Evolutionary conservation across 129 eudicot genomes (phyloP).

Genomic region (Dittrichia graveolens): DNA sequence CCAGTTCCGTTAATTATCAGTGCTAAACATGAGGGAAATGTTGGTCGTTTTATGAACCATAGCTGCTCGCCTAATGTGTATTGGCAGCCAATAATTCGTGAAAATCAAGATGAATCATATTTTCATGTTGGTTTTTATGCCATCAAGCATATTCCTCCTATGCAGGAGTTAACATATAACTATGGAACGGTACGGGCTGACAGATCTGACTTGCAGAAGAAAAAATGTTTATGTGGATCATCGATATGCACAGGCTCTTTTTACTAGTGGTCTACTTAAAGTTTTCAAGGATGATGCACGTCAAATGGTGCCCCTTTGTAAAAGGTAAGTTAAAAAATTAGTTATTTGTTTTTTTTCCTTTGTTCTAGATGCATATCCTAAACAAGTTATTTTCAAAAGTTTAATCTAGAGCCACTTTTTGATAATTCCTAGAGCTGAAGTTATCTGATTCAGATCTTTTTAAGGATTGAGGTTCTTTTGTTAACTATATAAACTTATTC

Average conservation of each 20-base stretch:
- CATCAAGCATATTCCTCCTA: conserved; percentile 79
- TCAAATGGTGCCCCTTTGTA: conserved; percentile 17
- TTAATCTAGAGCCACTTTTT: conserved; percentile 4
- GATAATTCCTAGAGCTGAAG: background rate
- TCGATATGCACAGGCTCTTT: conserved; percentile 71
- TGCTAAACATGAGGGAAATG: conserved; percentile 83
- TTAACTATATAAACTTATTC: background rate
- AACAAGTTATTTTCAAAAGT: background rate
- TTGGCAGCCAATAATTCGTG: conserved; percentile 86
- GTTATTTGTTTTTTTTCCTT: background rate
- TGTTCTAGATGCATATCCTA: conserved; percentile 16
- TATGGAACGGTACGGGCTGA: conserved; percentile 63
- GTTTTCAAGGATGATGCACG: conserved; percentile 17
- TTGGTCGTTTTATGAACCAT: conserved; percentile 94
- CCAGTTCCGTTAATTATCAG: conserved; percentile 69
- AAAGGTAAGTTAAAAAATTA: conserved; percentile 18
- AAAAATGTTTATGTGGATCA: conserved; percentile 81
- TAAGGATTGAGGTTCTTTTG: conserved; percentile 7
- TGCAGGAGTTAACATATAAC: conserved; percentile 85
- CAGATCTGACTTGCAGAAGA: conserved; percentile 51
- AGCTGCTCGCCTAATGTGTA: conserved; percentile 83
- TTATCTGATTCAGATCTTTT: background rate
- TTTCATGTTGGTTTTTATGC: conserved; percentile 83
- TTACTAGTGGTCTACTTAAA: conserved; percentile 41
- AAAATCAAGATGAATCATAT: conserved; percentile 50